These are phyloP conservation scores for Craspedostauros australis DNA, from an alignment of 108 stramenopile genomes.

Conservation along the genomic window DNA sequence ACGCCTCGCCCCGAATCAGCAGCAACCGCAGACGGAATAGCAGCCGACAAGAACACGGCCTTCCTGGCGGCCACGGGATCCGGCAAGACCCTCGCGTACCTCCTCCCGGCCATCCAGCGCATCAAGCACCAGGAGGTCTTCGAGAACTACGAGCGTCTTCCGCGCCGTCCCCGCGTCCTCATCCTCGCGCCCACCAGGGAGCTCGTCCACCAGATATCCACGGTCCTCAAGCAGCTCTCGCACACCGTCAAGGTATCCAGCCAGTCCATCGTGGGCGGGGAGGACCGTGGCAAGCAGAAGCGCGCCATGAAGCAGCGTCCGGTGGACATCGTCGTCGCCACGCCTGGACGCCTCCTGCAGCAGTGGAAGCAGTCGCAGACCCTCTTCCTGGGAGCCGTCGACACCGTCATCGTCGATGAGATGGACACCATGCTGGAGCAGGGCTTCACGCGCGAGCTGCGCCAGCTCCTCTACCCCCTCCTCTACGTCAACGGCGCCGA, in stretches of 20 bases:
- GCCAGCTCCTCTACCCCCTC: constrained; percentile 71
- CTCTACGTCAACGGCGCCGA: constrained; percentile 50
- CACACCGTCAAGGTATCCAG: constrained; percentile 81
- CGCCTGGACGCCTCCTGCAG: constrained; percentile 89
- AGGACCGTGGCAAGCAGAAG: constrained; percentile 79
- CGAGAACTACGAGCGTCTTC: constrained; percentile 41
- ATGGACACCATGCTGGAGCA: constrained; percentile 98
- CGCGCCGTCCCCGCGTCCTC: constrained; percentile 85
- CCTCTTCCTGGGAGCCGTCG: constrained; percentile 61
- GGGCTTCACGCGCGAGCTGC: constrained; percentile 90
- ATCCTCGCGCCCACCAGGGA: constrained; percentile 93
- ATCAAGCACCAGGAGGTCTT: constrained; percentile 75
- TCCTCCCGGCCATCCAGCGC: constrained; percentile 77
- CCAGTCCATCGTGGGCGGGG: constrained; percentile 82
- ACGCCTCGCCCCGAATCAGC: no score
- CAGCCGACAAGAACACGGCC: constrained; percentile 21
- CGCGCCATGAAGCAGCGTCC: constrained; percentile 52
- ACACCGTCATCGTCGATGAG: constrained; percentile 90
- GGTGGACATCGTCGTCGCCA: constrained; percentile 88
- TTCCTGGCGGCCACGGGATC: constrained; percentile 90
- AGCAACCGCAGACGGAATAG: no score
- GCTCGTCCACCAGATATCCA: constrained; percentile 86
- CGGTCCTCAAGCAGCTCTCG: constrained; percentile 77
- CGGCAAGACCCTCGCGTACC: constrained; percentile 82
- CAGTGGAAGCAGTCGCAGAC: constrained; percentile 86